A percentile compares a stretch with the other conserved stretches of the same genome.
phyloP scores from a whole-genome alignment of 1,284 basidiomycete species.

The Tremellales sp. region DNA sequence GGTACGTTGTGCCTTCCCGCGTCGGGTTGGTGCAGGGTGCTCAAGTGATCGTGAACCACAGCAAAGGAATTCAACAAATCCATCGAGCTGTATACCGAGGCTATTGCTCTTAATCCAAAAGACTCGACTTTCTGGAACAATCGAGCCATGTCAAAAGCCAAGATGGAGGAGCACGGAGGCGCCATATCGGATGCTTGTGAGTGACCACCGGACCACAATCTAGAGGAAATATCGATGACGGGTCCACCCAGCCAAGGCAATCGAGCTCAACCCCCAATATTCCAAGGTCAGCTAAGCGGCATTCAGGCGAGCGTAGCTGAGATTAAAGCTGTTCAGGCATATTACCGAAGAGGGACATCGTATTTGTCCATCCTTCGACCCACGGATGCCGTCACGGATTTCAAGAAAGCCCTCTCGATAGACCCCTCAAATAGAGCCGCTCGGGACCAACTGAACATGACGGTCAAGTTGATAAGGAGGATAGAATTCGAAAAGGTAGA shows the following conservation, averaged over 20 bases:
- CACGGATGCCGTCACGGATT: conserved; percentile 76
- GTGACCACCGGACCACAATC: conserved; percentile 7
- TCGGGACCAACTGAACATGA: conserved; percentile 74
- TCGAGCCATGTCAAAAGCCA: conserved; percentile 51
- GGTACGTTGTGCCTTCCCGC: conserved; percentile 51
- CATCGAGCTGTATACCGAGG: conserved; percentile 70
- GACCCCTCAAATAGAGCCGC: conserved; percentile 85
- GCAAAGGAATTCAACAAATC: conserved; percentile 60
- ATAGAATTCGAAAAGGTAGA: conserved; percentile 83
- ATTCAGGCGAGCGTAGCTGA: no score
- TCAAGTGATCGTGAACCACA: conserved; percentile 24
- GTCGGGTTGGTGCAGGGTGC: conserved; percentile 1
- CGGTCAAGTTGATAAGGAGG: conserved; percentile 72
- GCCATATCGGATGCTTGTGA: conserved; percentile 49
- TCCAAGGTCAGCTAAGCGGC: no score
- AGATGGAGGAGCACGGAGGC: conserved; percentile 52
- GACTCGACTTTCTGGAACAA: conserved; percentile 50
- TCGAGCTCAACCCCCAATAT: conserved; percentile 83
- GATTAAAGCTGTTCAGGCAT: no score
- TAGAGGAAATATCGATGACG: neutral
- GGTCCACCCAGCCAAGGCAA: conserved; percentile 65
- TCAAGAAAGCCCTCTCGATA: conserved; percentile 77
- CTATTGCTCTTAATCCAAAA: conserved; percentile 71
- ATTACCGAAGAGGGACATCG: conserved; percentile 77
- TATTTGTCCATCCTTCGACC: conserved; percentile 85